These are phyloP conservation scores for Chlorella sorokiniana DNA, from an alignment of 139 green algal genomes.

Conservation along the genomic window DNA sequence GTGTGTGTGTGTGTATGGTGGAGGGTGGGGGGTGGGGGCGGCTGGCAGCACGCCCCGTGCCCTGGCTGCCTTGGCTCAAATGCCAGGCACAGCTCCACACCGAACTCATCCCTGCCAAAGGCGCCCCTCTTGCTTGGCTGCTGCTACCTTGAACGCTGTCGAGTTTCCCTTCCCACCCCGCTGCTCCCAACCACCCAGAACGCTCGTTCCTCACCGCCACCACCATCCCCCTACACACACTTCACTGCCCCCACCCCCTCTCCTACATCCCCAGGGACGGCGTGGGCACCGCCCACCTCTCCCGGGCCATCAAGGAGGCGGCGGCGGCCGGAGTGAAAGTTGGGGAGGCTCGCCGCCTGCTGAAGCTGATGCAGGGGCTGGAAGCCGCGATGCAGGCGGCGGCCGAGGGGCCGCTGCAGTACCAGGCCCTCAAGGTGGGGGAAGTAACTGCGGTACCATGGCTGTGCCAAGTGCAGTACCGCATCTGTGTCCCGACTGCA, in stretches of 20 bases:
- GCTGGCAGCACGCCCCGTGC: no score
- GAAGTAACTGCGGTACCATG: not conserved
- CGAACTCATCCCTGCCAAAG: no score
- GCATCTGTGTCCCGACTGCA: no score
- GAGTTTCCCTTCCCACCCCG: no score
- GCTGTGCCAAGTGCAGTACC: no score
- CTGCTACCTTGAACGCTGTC: no score
- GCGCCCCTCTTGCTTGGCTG: no score
- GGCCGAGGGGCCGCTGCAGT: conserved; percentile 35
- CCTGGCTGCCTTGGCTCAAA: no score
- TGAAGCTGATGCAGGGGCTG: conserved; percentile 80
- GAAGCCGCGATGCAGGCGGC: conserved; percentile 57
- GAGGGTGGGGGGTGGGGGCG: no score
- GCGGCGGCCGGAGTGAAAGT: conserved; percentile 73
- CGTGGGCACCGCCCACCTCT: conserved; percentile 42
- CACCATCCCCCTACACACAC: not conserved
- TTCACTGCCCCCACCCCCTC: not conserved
- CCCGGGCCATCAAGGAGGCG: conserved; percentile 69
- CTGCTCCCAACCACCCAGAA: not conserved
- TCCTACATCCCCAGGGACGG: not conserved
- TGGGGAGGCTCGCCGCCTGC: conserved; percentile 41
- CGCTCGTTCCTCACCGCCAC: not conserved
- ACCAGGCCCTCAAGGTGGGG: conserved; percentile 37
- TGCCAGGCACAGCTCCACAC: no score
- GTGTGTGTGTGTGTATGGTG: no score